phyloP scores from a whole-genome alignment of 2,329 filamentous ascomycete species.

The Alternaria metachromatica region DNA sequence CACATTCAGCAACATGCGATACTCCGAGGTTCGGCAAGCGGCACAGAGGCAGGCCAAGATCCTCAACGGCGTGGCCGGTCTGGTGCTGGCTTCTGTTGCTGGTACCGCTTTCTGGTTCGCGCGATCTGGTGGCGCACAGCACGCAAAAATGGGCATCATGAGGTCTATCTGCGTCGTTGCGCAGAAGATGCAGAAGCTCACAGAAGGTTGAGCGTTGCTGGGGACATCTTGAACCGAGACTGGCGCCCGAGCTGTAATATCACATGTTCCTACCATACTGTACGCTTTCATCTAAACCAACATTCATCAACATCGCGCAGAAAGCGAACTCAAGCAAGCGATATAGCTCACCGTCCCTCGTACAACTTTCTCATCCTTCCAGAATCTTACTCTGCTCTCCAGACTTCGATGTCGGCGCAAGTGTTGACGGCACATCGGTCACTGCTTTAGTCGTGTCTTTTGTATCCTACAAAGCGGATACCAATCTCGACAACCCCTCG shows the following conservation, averaged over 20 bases:
- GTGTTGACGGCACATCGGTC: accelerated
- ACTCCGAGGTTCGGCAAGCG: conserved; percentile 77
- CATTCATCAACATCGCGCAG: neutral
- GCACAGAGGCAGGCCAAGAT: conserved; percentile 59
- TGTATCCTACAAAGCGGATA: neutral
- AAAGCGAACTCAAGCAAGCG: neutral
- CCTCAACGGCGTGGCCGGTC: conserved; percentile 37
- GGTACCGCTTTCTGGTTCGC: conserved; percentile 32
- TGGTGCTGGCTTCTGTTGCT: conserved; percentile 22
- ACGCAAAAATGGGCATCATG: conserved; percentile 36
- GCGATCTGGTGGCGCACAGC: conserved; percentile 27
- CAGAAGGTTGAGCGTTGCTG: conserved; percentile 1
- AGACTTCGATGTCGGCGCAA: too few relatives aligned
- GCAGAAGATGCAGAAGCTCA: conserved; percentile 24
- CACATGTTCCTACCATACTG: neutral
- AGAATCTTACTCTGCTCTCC: too few relatives aligned
- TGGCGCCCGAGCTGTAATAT: neutral
- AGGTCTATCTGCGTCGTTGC: conserved; percentile 35
- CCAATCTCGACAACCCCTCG: neutral
- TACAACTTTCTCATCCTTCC: neutral
- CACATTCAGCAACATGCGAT: conserved; percentile 91
- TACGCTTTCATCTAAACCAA: neutral
- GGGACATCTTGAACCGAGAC: neutral
- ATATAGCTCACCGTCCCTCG: neutral
- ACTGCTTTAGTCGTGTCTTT: neutral